Conservation (phyloP, 2,329 filamentous ascomycete genomes). For the Endoconidiophora laricicola region DNA sequence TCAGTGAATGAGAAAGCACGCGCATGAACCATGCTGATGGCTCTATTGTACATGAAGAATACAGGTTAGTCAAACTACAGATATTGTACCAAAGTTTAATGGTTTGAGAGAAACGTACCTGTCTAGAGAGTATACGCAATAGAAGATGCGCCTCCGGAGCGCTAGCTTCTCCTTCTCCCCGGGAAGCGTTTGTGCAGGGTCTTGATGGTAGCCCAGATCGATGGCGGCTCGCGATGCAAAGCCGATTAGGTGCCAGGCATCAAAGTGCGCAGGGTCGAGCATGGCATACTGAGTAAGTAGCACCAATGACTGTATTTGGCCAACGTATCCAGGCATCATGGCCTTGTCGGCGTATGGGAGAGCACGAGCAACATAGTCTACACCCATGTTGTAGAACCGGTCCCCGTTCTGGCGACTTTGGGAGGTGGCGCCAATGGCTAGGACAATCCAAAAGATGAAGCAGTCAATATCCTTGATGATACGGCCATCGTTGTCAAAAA, state of each 20-base stretch:
- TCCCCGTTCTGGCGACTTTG: slow-evolving; percentile 55
- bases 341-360: slow-evolving; percentile 67
- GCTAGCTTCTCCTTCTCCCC: slow-evolving; percentile 56
- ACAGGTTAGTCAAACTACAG: slow-evolving; percentile 15
- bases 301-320: slow-evolving; percentile 74
- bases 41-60: slow-evolving; percentile 28
- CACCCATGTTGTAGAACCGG: slow-evolving; percentile 39
- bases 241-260: slow-evolving; percentile 85
- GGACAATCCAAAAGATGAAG: slow-evolving; percentile 77
- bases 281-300: slow-evolving; percentile 80
- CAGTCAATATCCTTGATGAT: slow-evolving; percentile 53
- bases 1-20: slow-evolving; percentile 89
- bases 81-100: too few species aligned
- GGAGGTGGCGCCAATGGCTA: slow-evolving; percentile 64
- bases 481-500: slow-evolving; percentile 54
- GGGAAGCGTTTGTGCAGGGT: slow-evolving; percentile 55
- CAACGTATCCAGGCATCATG: slow-evolving; percentile 66
- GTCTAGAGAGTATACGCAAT: slow-evolving; percentile 80
- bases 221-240: slow-evolving; percentile 76
- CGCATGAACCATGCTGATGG: slow-evolving; percentile 76
- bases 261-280: slow-evolving; percentile 78
- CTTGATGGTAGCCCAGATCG: slow-evolving; percentile 85
- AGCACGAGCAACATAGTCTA: slow-evolving; percentile 44
- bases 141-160: slow-evolving; percentile 67
- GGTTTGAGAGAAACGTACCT: slow-evolving; percentile 33